Base-by-base conservation (phyloP, 805 yeast genomes). In the Starmerella stellata region DNA sequence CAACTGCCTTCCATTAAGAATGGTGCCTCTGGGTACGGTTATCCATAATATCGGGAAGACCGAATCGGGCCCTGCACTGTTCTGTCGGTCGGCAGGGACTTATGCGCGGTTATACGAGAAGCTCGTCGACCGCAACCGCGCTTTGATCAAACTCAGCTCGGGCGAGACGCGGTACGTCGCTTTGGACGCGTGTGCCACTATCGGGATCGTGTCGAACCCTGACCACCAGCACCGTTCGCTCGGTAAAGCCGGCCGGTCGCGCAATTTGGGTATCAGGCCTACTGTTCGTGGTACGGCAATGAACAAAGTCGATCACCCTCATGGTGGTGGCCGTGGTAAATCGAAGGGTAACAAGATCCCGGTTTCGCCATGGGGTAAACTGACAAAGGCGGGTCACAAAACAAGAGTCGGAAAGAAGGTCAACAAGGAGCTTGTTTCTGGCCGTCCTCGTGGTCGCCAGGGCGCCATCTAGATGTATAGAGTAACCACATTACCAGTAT, bases 251-350 rank as follows among this genome's bases (percentile, higher is more conserved):
- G 98, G 98, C 53, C 74, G 95, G 61, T 68, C 77, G 38, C 76
- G 98, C 58, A 77, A 83, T 68, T 65, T 78, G 56, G 98, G 96
- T 46, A 75, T 78, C 53, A 75, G 96, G 61, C 98, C 98, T 28
- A 73, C 76, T 37, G 95, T 85, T 30, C 78, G 98, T 66, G 98
- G 98, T 71, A 80, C 82, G 51, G 96, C 98, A 36, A 82, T 81
- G 94, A 90, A 90, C 63, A 90, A 90, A 47, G 73, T 75, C 57
- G 95, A 90, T 61, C 98, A 90, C 66, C 32, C 32, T 48, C 85
- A 82, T 55, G 98, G 98, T 68, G 98, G 98, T 76, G 98, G 98
- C 64, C 76, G 98, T 70, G 98, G 98, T 72, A 90, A 90, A 62
- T 79, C 93, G 44, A 90, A 90, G 74, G 81, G 94, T 47, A 85